Evolutionary conservation across 2,329 filamentous ascomycete genomes (phyloP), one percentile per base, ranked within the genome.

Genomic region (Diatrype stigma): DNA sequence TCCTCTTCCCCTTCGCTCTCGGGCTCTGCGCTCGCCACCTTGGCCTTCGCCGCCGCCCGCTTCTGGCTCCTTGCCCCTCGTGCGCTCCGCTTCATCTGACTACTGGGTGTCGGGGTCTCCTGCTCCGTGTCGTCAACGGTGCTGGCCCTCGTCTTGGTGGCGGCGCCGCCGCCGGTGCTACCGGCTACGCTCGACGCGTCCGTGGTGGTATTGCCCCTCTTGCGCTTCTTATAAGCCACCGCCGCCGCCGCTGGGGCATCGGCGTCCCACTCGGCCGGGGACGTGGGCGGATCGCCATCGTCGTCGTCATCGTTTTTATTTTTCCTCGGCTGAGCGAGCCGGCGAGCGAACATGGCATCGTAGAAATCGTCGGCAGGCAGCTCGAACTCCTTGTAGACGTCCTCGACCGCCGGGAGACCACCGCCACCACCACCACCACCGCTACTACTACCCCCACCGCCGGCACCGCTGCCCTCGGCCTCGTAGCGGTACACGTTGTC

Each of bases 301-400:
- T 80, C 77, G 60, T 73, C 76, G 3, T 72, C 68, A 45, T 73
- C n/a, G n/a, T n/a, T n/a, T n/a, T n/a, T n/a, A n/a, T n/a, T n/a
- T n/a, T n/a, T n/a, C n/a, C n/a, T 70, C 12, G 73, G 74, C 37
- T 70, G 62, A 14, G 72, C 73, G 40, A 44, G 40, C 4, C 40
- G 40, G 49, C 72, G 72, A 45, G 71, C 69, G 67, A 74, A 69
- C 62, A 78, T 80, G 50, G 71, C 54, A 17, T 76, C 73, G 53
- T 73, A 68, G 61, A 73, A 80, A 1, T 76, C 70, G 16, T 62
- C 63, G 8, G 63, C 61, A 0, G 85, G 85, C 4, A 90, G 74
- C 26, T 79, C 75, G 58, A 90, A 90, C 23, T 87, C 81, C 49
- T 81, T 76, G 64, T 85, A 89, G 52, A 79, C 76, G 22, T 85